These are phyloP conservation scores for Boletus speciosus DNA, from an alignment of 768 basidiomycete genomes.

Conservation along the genomic window DNA sequence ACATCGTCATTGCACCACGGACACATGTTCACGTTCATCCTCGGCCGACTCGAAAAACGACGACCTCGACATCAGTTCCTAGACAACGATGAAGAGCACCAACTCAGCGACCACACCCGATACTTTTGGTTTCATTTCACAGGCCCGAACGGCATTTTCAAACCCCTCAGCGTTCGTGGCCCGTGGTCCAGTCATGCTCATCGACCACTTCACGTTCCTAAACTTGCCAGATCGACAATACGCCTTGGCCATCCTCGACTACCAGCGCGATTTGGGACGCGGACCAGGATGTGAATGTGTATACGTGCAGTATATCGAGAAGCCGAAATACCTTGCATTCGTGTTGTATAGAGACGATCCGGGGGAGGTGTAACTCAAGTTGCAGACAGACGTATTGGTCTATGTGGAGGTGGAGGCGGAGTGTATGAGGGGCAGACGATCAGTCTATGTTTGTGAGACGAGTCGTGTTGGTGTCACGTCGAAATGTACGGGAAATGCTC, in stretches of 20 bases:
- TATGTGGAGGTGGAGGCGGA: background rate
- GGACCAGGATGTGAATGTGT: slow-evolving; percentile 3
- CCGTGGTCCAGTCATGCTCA: background rate
- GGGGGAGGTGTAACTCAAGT: slow-evolving; percentile 1
- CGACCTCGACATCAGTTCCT: slow-evolving; percentile 1
- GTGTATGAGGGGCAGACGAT: background rate
- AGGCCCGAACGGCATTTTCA: background rate
- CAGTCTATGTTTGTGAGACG: slow-evolving; percentile 1
- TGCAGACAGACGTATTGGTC: slow-evolving; percentile 1
- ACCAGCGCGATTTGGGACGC: slow-evolving; percentile 5
- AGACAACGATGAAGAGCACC: background rate
- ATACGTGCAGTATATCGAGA: slow-evolving; percentile 1
- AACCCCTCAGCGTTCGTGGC: background rate
- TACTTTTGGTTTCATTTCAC: slow-evolving; percentile 7
- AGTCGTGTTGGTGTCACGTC: background rate
- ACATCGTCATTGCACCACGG: background rate
- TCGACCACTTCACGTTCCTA: background rate
- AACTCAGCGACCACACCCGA: background rate
- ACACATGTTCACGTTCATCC: background rate
- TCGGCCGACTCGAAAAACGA: background rate
- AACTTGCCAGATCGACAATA: background rate
- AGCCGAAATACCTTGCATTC: slow-evolving; percentile 5
- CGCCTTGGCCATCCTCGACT: slow-evolving; percentile 7
- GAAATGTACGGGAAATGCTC: too few relatives aligned
- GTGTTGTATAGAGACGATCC: slow-evolving; percentile 1